Evolutionary conservation across 2,329 filamentous ascomycete species (phyloP).

Genomic region (Xylariaceae sp.): DNA sequence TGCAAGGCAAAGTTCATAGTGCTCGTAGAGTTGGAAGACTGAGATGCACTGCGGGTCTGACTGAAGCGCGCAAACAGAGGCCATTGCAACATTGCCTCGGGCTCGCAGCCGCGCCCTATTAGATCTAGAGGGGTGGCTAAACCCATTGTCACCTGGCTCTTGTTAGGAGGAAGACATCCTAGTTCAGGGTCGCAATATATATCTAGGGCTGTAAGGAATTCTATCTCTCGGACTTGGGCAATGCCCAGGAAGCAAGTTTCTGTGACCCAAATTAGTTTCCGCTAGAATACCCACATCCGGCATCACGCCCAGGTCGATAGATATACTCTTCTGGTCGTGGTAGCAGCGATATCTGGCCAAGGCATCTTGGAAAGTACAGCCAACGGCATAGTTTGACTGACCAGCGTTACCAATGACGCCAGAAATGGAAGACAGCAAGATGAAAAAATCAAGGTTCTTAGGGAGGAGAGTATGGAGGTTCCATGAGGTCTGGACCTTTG

Average conservation of each 20-base stretch:
- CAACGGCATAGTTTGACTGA: slow-evolving; percentile 26
- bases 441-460: slow-evolving; percentile 25
- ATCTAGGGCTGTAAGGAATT: slow-evolving; percentile 34
- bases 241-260: background rate
- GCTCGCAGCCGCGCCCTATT: background rate
- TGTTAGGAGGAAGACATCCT: background rate
- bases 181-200: slow-evolving; percentile 29
- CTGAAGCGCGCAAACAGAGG: slow-evolving; percentile 15
- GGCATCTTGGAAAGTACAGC: slow-evolving; percentile 26
- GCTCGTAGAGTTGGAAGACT: background rate
- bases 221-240: slow-evolving; percentile 24
- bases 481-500: slow-evolving; percentile 26
- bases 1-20: background rate
- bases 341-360: slow-evolving; percentile 12
- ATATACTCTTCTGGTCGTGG: background rate
- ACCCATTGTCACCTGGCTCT: slow-evolving; percentile 18
- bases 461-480: slow-evolving; percentile 23
- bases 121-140: slow-evolving; percentile 6
- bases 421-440: slow-evolving; percentile 24
- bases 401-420: slow-evolving; percentile 12
- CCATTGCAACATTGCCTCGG: background rate
- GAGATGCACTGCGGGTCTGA: background rate
- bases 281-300: slow-evolving; percentile 19
- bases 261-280: slow-evolving; percentile 5
- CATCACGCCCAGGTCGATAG: slow-evolving; percentile 28